Conservation (phyloP, 805 yeast species). For the Wickerhamomyces chaumierensis region DNA sequence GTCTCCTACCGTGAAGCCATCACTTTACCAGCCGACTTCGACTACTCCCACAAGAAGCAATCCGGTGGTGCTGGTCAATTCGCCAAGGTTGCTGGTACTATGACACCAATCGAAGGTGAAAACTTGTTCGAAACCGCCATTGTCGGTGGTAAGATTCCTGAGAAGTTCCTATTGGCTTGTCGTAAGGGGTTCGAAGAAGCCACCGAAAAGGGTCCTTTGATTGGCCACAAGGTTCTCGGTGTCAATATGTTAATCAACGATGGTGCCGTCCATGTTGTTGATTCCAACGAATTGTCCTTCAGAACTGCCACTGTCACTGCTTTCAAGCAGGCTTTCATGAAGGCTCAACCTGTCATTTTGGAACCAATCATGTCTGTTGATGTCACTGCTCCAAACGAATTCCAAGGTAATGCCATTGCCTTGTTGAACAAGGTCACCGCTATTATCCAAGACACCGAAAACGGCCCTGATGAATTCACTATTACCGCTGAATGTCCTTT, state of each 20-base stretch:
- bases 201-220: constrained; percentile 90
- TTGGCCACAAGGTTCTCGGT: constrained; percentile 90
- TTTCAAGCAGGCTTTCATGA: constrained; percentile 80
- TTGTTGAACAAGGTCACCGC: constrained; percentile 88
- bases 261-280: constrained; percentile 96
- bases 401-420: constrained; percentile 90
- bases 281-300: constrained; percentile 92
- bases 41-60: constrained; percentile 94
- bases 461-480: constrained; percentile 89
- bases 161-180: constrained; percentile 89
- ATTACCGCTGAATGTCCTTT: constrained; percentile 93
- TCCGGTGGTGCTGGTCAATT: constrained; percentile 99
- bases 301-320: constrained; percentile 88
- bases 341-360: constrained; percentile 75
- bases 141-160: constrained; percentile 96
- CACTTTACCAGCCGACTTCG: constrained; percentile 61
- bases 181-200: constrained; percentile 92
- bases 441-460: constrained; percentile 86
- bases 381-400: constrained; percentile 90
- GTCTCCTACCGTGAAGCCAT: constrained; percentile 96
- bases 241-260: constrained; percentile 89
- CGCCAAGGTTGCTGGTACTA: constrained; percentile 86
- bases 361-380: constrained; percentile 96
- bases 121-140: constrained; percentile 77
- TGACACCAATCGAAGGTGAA: constrained; percentile 52